Percentiles rank a stretch among this genome's conserved stretches.
phyloP scores from a whole-genome alignment of 805 yeast species.

The Zygoascus tannicola region DNA sequence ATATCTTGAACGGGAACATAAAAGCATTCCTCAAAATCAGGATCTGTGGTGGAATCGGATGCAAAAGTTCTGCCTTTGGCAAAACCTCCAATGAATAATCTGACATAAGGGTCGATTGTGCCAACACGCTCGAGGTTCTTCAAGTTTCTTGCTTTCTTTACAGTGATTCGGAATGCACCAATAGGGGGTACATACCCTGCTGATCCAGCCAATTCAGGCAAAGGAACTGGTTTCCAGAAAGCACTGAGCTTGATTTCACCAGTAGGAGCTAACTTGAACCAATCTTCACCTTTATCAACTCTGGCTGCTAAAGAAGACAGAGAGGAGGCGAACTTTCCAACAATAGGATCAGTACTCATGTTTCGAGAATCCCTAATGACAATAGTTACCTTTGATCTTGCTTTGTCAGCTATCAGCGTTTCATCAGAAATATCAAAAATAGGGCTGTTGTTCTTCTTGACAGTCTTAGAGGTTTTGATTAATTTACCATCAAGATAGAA shows the following conservation, averaged over 20 bases:
- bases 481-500: conserved; percentile 54
- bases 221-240: conserved; percentile 77
- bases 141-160: conserved; percentile 64
- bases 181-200: conserved; percentile 89
- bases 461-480: conserved; percentile 46
- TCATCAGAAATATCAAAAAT: conserved; percentile 56
- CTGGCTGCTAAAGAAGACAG: conserved; percentile 60
- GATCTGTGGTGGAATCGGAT: conserved; percentile 56
- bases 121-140: conserved; percentile 84
- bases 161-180: conserved; percentile 70
- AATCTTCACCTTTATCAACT: conserved; percentile 62
- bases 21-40: conserved; percentile 75
- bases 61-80: conserved; percentile 71
- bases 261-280: conserved; percentile 58
- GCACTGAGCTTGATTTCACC: conserved; percentile 68
- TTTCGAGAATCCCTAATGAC: conserved; percentile 55
- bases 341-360: conserved; percentile 48
- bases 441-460: conserved; percentile 57
- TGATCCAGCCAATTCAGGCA: conserved; percentile 57
- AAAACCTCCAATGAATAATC: conserved; percentile 68
- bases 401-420: conserved; percentile 61
- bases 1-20: conserved; percentile 78
- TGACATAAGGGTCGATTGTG: conserved; percentile 83
- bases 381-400: conserved; percentile 58
- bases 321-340: conserved; percentile 46